A percentile compares a stretch with the other conserved stretches of the same genome.
These are phyloP conservation scores for Coix lacrymajobi DNA, from an alignment of 176 grass and related monocot genomes.

Conservation along the genomic window DNA sequence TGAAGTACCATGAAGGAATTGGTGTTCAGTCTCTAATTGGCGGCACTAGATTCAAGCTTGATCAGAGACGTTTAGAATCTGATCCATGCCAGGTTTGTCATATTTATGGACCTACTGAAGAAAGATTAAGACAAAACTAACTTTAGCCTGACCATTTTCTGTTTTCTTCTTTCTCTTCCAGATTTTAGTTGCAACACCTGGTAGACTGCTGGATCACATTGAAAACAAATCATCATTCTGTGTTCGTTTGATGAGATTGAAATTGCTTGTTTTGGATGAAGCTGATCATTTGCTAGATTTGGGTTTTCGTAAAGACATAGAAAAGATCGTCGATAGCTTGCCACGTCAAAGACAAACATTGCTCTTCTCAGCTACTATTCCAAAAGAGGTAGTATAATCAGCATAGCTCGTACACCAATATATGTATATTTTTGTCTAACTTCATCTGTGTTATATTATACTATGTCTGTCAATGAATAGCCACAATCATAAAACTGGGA, in stretches of 20 bases:
- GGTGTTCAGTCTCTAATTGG: constrained; percentile 93
- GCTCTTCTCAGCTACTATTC: constrained; percentile 84
- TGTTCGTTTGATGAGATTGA: constrained; percentile 93
- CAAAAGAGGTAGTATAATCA: constrained; percentile 75
- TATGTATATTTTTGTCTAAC: neutral
- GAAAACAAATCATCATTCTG: constrained; percentile 92
- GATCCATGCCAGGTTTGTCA: constrained; percentile 77
- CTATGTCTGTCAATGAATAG: neutral
- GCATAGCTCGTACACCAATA: neutral
- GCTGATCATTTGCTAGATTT: constrained; percentile 92
- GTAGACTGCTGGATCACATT: constrained; percentile 90
- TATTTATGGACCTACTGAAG: neutral
- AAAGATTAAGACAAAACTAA: constrained; percentile 20
- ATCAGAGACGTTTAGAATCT: constrained; percentile 83
- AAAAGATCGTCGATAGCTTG: constrained; percentile 95
- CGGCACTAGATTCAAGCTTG: constrained; percentile 84
- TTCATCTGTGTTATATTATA: neutral
- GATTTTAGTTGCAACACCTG: constrained; percentile 95
- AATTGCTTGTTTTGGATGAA: constrained; percentile 97
- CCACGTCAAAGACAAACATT: constrained; percentile 87
- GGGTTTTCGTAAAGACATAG: constrained; percentile 88
- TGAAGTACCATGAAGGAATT: constrained; percentile 76
- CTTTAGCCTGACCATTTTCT: constrained; percentile 18
- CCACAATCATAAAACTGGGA: neutral
- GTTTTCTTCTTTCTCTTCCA: constrained; percentile 25